Base-by-base conservation (phyloP, 164 flowering plant species). In the Berberis vulgaris region DNA sequence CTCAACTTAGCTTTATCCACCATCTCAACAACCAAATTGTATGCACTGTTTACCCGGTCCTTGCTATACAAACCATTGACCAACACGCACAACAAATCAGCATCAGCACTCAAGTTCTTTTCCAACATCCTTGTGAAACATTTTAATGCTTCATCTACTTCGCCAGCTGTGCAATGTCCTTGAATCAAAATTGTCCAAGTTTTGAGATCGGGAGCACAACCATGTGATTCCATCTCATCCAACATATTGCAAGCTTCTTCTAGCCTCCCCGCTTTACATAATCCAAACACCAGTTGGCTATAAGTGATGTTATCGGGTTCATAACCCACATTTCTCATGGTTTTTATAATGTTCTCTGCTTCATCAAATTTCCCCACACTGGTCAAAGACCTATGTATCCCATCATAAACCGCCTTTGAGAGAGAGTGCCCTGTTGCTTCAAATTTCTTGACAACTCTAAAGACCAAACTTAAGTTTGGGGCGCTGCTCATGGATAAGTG, bases 151-250 rank as follows among this genome's bases (percentile, higher is more conserved):
- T 76, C 69, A 7, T 86, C 86, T 43, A 83, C 72, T 73, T 87
- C 82, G 46, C 79, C 81, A 43, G 83, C 87, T 11, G 54, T 59
- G 74, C 86, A 86, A 72, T 81, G 88, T 43, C 97, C 94, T 79
- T 87, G 81, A 64, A 91, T 86, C 75, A 95, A 75, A 71, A 89
- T 79, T 11, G 96, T 95, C 97, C 99, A 95, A 46, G 97, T 91
- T 75, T 79, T 88, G 11, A 91, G 67, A 72, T 94, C 96, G n/a
- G 98, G 98, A 54, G 54, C 52, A 60, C 97, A 91, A 26, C 96
- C 92, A 6, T 64, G 6, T 2, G 62, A 79, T 78, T 87, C 96
- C 97, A 95, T 95, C 13, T 80, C 75, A 68, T 85, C 93, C 62
- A 91, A 66, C 42, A 83, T 68, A 49, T 77, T 67, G 59, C 75